These are phyloP conservation scores for Neopestalotiopsis rosae DNA, from an alignment of 2,329 filamentous ascomycete genomes.

Conservation along the genomic window DNA sequence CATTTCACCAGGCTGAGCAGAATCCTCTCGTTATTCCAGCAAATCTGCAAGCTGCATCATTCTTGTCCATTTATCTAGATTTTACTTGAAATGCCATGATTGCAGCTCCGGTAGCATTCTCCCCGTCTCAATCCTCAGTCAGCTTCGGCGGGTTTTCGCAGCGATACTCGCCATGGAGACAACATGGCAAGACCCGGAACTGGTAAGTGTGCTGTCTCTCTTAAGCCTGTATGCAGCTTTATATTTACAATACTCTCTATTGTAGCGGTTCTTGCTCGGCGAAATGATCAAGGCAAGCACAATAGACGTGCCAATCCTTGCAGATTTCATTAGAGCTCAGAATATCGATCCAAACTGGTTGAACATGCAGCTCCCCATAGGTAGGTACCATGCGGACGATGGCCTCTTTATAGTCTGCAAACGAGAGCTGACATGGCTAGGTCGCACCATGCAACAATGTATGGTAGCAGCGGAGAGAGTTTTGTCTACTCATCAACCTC, in stretches of 20 bases:
- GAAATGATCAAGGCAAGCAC: conserved; percentile 64
- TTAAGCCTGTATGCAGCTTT: conserved; percentile 16
- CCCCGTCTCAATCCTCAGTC: conserved; percentile 32
- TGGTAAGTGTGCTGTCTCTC: conserved; percentile 43
- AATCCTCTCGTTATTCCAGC: background rate
- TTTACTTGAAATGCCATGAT: conserved; percentile 39
- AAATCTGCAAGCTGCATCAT: background rate
- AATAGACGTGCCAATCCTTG: conserved; percentile 51
- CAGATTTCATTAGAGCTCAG: conserved; percentile 51
- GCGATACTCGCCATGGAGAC: conserved; percentile 44
- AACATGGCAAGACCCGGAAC: conserved; percentile 56
- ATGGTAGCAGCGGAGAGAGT: conserved; percentile 45
- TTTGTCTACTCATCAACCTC: conserved; percentile 39
- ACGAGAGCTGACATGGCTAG: conserved; percentile 37
- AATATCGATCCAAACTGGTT: conserved; percentile 51
- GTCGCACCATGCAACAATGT: conserved; percentile 54
- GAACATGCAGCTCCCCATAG: conserved; percentile 52
- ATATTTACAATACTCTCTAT: conserved; percentile 25
- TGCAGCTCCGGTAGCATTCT: conserved; percentile 33
- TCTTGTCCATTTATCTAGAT: conserved; percentile 21
- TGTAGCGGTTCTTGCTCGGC: conserved; percentile 61
- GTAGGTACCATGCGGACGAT: conserved; percentile 37
- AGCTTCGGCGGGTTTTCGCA: conserved; percentile 27
- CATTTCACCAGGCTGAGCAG: background rate
- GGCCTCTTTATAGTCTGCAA: background rate